Base-by-base conservation (phyloP, 2,329 filamentous ascomycete species). In the Paraphaeosphaeria sporulosa region DNA sequence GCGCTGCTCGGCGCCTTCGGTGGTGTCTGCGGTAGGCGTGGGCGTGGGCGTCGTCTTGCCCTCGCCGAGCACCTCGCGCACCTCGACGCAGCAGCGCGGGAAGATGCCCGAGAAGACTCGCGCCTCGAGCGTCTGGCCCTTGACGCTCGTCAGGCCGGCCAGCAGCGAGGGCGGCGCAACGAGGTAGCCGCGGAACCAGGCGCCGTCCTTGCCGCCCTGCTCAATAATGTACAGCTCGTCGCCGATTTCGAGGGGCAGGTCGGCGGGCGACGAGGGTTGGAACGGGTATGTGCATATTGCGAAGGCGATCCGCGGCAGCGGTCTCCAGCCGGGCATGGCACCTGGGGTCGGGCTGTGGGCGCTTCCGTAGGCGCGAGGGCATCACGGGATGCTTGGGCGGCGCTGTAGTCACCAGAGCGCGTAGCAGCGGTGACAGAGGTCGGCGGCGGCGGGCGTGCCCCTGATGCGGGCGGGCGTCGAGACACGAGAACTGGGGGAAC, bases 221-320 rank as follows among this genome's bases (percentile, higher is more conserved):
- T 98, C 94, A 75, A 99, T 97, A 68, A 99, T 96, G 81, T 99
- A 99, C 66, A 99, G 85, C 81, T 99, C 95, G 85, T 99, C 95
- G 77, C 95, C 95, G 65, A 99, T 92, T 80, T 99, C 94, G 76
- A 99, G 90, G 10, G 96, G 95, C 21, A 99, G 89, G 80, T 99
- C 95, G 77, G 93, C 92, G 56, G 93, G 88, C 66, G 90, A 90
- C 61, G 91, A 90, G 62, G 95, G 92, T 71, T 91, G 86, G 81
- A 99, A 99, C 40, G 95, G 95, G 78, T 94, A 96, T 68, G 90
- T 94, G 84, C 94, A 95, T 79, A 99, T 92, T 71, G 94, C 96
- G 84, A 98, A 99, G 76, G 94, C 95, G 83, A 99, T 97, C 74
- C 93, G 92, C 80, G 94, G 92, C 79, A 99, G 87, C 74, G 95